Evolutionary conservation across 106 monocot species (phyloP), one percentile per base, ranked within the genome.

Genomic region (Hemerocallis citrina): DNA sequence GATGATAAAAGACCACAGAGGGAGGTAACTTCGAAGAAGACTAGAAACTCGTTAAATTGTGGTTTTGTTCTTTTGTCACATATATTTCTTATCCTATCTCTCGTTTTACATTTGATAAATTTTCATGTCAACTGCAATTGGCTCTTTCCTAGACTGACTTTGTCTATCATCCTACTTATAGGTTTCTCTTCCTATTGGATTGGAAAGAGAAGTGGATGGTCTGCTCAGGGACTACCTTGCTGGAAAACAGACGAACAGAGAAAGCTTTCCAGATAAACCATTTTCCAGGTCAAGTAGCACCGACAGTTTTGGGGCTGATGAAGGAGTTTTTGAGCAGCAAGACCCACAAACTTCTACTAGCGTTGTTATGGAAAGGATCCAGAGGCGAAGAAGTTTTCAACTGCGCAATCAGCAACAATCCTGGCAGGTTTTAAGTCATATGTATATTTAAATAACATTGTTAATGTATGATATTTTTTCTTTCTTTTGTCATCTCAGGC

Each of bases 1-100:
- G 98, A 98, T 76, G 98, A 98, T 54, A 98, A 74, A 67, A 74
- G 91, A 34, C 98, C 98, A 39, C 91, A 92, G 61, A 77, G 98
- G 58, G 92, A 98, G 92, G 98, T 98, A 82, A 19, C 15, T 34
- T 45, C 39, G 32, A 57, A 57, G 28, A n/a, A 40, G 51, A n/a
- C 19, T 15, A 7, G 31, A 16, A 30, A 14, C 61, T 13, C 34
- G n/a, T n/a, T n/a, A n/a, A n/a, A n/a, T n/a, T n/a, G n/a, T n/a
- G n/a, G n/a, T n/a, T n/a, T n/a, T n/a, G n/a, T n/a, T n/a, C n/a
- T n/a, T n/a, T n/a, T n/a, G n/a, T n/a, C n/a, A n/a, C n/a, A n/a
- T n/a, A n/a, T n/a, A n/a, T n/a, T n/a, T n/a, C n/a, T n/a, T n/a
- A n/a, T n/a, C n/a, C n/a, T n/a, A n/a, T n/a, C n/a, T n/a, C n/a